Conservation (phyloP, 2,329 filamentous ascomycete genomes). For the Sporothrix schenckii region DNA sequence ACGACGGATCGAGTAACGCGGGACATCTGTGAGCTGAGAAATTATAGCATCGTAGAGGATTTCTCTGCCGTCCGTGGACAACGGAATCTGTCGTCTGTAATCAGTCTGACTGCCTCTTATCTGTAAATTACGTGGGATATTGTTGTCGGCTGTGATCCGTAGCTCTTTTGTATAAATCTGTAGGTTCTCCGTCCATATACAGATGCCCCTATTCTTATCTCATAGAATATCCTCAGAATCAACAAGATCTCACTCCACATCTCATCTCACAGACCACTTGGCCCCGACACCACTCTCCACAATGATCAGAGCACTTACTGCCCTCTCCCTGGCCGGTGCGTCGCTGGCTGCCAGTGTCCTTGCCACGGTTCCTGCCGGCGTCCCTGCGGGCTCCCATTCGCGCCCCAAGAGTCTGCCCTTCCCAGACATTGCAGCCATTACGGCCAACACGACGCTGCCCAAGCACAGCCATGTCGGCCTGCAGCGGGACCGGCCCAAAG, state of each 20-base stretch:
- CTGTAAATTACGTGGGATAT: neutral
- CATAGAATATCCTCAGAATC: neutral
- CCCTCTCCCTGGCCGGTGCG: neutral
- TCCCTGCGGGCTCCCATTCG: neutral
- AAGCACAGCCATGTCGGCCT: neutral
- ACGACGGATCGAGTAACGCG: neutral
- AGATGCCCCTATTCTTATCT: neutral
- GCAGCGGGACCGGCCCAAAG: neutral
- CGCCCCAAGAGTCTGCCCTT: neutral
- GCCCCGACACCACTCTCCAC: neutral
- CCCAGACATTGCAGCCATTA: neutral
- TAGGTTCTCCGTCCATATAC: neutral
- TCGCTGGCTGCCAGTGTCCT: neutral
- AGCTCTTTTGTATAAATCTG: neutral
- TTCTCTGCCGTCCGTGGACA: neutral
- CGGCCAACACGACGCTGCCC: neutral
- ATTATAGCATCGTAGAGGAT: neutral
- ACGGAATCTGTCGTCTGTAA: neutral
- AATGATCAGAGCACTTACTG: neutral
- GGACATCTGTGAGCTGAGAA: neutral
- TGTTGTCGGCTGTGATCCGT: neutral
- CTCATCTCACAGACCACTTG: neutral
- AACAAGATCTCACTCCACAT: neutral
- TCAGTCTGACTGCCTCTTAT: neutral
- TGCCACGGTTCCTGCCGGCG: neutral